Evolutionary conservation across 2,329 filamentous ascomycete species (phyloP).

Genomic region (Talaromyces rugulosus): DNA sequence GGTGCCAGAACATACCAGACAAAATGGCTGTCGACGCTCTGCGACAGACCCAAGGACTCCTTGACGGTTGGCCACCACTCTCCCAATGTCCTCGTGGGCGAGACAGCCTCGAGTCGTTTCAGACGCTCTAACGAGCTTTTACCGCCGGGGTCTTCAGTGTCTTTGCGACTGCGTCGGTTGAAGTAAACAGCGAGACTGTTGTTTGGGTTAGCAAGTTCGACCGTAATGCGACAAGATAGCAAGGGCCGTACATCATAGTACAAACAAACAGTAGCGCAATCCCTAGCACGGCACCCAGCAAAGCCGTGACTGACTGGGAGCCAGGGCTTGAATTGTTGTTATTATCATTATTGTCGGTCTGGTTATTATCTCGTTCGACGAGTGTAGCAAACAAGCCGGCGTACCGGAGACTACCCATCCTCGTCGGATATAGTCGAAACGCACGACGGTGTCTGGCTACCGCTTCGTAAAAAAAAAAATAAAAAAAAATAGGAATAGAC

Average conservation of each 20-base stretch:
- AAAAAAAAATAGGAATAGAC: background rate
- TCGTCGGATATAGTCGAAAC: background rate
- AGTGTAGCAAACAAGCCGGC: background rate
- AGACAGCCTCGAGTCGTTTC: conserved; percentile 32
- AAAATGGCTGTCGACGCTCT: conserved; percentile 32
- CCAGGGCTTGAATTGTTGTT: background rate
- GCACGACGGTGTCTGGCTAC: background rate
- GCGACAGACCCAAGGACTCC: conserved; percentile 27
- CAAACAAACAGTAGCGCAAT: conserved; percentile 10
- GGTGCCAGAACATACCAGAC: conserved; percentile 25
- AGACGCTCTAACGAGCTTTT: conserved; percentile 27
- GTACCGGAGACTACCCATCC: background rate
- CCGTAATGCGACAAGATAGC: background rate
- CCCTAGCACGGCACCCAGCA: conserved; percentile 13
- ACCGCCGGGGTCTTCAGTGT: conserved; percentile 17
- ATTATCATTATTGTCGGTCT: background rate
- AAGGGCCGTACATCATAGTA: conserved; percentile 10
- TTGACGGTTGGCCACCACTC: conserved; percentile 35
- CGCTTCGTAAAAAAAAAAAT: background rate
- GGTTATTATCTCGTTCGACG: background rate
- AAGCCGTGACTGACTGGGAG: conserved; percentile 9
- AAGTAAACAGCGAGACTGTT: conserved; percentile 29
- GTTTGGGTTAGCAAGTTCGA: background rate
- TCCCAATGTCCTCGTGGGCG: conserved; percentile 32
- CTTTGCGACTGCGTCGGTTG: conserved; percentile 25